These are phyloP conservation scores for Forsythia viridissima DNA, from an alignment of 257 asterid genomes.

Conservation along the genomic window DNA sequence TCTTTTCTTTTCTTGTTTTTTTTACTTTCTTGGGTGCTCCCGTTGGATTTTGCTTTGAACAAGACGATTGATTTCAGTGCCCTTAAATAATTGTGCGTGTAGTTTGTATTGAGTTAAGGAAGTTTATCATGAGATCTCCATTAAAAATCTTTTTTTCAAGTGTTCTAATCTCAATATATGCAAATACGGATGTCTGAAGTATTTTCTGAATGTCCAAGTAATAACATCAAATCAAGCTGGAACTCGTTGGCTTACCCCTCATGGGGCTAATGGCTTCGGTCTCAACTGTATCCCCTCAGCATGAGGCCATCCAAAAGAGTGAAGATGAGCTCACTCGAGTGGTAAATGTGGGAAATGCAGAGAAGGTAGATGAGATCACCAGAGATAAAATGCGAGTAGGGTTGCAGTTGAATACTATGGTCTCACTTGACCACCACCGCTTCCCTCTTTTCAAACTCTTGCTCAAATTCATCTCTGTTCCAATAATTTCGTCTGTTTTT, in stretches of 20 bases:
- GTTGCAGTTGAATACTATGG: background rate
- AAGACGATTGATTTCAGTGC: conserved; percentile 22
- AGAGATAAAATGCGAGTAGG: background rate
- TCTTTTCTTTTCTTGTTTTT: conserved; percentile 11
- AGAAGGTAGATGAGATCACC: background rate
- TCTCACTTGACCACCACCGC: background rate
- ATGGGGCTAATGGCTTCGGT: background rate
- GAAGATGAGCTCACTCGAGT: background rate
- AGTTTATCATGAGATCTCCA: background rate
- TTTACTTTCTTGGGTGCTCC: conserved; percentile 13
- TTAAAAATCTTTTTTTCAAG: background rate
- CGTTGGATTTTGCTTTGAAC: conserved; percentile 21
- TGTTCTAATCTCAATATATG: background rate
- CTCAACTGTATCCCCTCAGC: background rate
- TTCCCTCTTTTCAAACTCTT: no score
- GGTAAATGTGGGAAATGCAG: no score
- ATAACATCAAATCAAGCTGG: background rate
- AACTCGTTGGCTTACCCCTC: background rate
- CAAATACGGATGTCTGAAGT: background rate
- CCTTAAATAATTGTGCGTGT: conserved; percentile 15
- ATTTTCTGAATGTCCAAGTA: no score
- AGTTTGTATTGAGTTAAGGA: conserved; percentile 18
- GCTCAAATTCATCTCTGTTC: no score
- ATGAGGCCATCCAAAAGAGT: background rate
- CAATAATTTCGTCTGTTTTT: no score